phyloP scores from a whole-genome alignment of 495 filamentous ascomycete species.

The Sordaria brevicollis region DNA sequence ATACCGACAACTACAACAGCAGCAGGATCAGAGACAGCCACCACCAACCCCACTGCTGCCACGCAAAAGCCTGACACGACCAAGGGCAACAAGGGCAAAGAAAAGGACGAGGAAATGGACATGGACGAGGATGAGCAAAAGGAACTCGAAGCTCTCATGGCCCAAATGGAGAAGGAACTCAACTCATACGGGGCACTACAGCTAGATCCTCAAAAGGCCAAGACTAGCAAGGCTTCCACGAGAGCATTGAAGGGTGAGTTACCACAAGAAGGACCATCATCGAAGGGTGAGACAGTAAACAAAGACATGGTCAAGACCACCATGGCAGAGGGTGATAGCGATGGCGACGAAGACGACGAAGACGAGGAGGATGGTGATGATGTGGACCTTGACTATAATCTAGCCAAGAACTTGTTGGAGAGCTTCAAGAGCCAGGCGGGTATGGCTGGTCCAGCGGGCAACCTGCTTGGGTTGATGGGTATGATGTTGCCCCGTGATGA shows the following conservation, averaged over 20 bases:
- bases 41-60: too few species aligned
- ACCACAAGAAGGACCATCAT: not conserved
- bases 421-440: conserved; percentile 84
- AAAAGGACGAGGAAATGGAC: conserved; percentile 16
- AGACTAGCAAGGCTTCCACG: not conserved
- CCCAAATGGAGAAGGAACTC: conserved; percentile 74
- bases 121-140: conserved; percentile 48
- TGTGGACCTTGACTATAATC: conserved; percentile 70
- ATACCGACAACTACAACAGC: conserved; percentile 38
- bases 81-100: conserved; percentile 10
- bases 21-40: not conserved
- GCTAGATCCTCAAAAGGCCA: conserved; percentile 37
- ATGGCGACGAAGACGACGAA: conserved; percentile 7
- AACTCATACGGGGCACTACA: conserved; percentile 64
- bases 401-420: conserved; percentile 86
- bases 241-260: conserved; percentile 6
- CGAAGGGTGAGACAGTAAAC: not conserved
- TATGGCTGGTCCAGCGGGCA: conserved; percentile 73
- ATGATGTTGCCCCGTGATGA: conserved; percentile 73
- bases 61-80: not conserved
- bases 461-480: conserved; percentile 77
- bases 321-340: conserved; percentile 3
- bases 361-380: conserved; percentile 39
- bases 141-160: conserved; percentile 61
- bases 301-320: not conserved